phyloP scores from a whole-genome alignment of 164 flowering plant genomes.

The Protea cynaroides region DNA sequence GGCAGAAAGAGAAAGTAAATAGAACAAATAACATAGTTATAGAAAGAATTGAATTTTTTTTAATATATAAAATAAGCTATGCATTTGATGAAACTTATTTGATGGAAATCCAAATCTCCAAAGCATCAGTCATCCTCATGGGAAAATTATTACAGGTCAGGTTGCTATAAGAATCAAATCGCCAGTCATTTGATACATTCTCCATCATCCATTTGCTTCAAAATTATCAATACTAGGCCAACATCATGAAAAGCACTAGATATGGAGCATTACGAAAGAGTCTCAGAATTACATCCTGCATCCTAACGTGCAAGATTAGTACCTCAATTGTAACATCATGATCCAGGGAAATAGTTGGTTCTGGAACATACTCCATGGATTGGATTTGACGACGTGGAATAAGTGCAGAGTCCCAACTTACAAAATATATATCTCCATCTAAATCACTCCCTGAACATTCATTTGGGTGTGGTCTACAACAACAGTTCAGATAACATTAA shows the following conservation, averaged over 20 bases:
- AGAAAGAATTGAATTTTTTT: too few relatives aligned
- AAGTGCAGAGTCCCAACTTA: slow-evolving; percentile 69
- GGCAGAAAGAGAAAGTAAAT: too few relatives aligned
- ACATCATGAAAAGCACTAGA: too few relatives aligned
- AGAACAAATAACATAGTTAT: too few relatives aligned
- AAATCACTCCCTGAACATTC: slow-evolving; percentile 97
- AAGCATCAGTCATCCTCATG: too few relatives aligned
- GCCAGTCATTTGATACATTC: background rate
- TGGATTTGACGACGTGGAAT: slow-evolving; percentile 53
- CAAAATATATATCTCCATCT: slow-evolving; percentile 86
- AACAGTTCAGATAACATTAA: slow-evolving; percentile 1
- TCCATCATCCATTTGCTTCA: too few relatives aligned
- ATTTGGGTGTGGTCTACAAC: slow-evolving; percentile 80
- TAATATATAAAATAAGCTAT: too few relatives aligned
- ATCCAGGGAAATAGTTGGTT: slow-evolving; percentile 34
- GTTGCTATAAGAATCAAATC: too few relatives aligned
- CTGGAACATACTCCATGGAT: slow-evolving; percentile 84
- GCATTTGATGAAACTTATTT: too few relatives aligned
- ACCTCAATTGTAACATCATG: slow-evolving; percentile 58
- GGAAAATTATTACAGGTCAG: too few relatives aligned
- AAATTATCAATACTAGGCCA: background rate
- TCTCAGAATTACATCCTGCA: background rate
- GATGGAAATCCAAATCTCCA: too few relatives aligned
- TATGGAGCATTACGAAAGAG: background rate
- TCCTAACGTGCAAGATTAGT: slow-evolving; percentile 3